These are phyloP conservation scores for Erysimum cheiri DNA, from an alignment of 441 rosid genomes.

Conservation along the genomic window DNA sequence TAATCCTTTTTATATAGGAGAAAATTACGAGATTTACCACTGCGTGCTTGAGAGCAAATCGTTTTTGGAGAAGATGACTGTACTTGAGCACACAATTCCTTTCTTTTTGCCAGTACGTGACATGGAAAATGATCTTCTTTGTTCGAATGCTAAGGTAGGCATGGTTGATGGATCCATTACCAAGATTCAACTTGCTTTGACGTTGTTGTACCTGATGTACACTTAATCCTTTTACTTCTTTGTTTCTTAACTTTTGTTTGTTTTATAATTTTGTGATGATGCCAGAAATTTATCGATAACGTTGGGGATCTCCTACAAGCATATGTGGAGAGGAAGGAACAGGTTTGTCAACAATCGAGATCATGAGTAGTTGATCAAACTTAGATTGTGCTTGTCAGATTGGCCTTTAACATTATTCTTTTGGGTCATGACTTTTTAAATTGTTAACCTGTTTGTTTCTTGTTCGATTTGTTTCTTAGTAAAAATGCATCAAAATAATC, in stretches of 20 bases:
- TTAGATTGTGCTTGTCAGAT: conserved; percentile 5
- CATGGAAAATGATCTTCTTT: conserved; percentile 89
- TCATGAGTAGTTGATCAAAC: conserved; percentile 25
- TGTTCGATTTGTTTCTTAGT: conserved; percentile 2
- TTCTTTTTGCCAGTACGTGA: conserved; percentile 91
- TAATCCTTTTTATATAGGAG: conserved; percentile 55
- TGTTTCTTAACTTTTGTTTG: conserved; percentile 20
- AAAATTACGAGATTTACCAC: conserved; percentile 85
- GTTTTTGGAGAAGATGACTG: conserved; percentile 94
- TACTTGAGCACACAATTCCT: conserved; percentile 92
- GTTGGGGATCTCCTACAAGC: conserved; percentile 93
- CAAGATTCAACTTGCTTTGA: conserved; percentile 22
- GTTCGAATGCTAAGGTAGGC: conserved; percentile 87
- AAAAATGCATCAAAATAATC: background rate
- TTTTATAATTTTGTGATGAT: conserved; percentile 35
- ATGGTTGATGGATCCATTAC: conserved; percentile 39
- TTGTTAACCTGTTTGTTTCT: background rate
- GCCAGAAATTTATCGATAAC: conserved; percentile 88
- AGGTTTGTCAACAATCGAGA: conserved; percentile 52
- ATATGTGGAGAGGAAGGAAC: conserved; percentile 92
- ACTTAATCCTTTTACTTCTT: background rate
- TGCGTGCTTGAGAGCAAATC: conserved; percentile 95
- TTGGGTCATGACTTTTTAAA: conserved; percentile 8
- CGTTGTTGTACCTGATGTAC: conserved; percentile 22
- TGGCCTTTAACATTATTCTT: conserved; percentile 5